These are phyloP conservation scores for Trichomonas vaginalis DNA, from an alignment of 208 protist species.

Conservation along the genomic window DNA sequence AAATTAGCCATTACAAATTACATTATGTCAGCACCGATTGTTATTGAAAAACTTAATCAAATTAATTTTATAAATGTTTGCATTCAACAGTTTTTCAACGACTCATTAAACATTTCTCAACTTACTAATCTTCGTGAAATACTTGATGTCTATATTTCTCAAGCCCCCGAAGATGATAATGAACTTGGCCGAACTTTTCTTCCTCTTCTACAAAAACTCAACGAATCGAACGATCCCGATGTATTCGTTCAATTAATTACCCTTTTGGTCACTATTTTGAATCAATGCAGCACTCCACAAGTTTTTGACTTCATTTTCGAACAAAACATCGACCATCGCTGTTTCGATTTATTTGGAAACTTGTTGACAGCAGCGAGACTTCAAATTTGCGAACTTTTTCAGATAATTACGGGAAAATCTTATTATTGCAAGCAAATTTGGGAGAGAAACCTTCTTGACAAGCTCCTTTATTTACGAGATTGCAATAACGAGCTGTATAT, in stretches of 20 bases:
- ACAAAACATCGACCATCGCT: background rate
- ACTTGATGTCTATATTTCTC: background rate
- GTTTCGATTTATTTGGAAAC: background rate
- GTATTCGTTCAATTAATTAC: background rate
- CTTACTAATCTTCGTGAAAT: background rate
- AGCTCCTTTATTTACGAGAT: background rate
- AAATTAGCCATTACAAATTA: background rate
- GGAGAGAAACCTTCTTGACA: background rate
- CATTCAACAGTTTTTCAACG: background rate
- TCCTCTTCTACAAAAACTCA: background rate
- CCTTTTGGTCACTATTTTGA: background rate
- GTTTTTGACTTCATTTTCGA: background rate
- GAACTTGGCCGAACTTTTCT: background rate
- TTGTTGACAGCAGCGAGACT: background rate
- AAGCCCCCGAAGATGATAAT: background rate
- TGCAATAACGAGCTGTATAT: background rate
- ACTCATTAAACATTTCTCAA: background rate
- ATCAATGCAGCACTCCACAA: background rate
- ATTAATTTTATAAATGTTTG: background rate
- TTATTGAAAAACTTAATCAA: background rate
- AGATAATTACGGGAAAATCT: background rate
- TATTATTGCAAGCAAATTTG: background rate
- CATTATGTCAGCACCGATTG: background rate
- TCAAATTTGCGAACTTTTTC: background rate
- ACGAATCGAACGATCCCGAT: background rate